Conservation (phyloP, 2,329 filamentous ascomycete genomes). For the Botrytis paeoniae region DNA sequence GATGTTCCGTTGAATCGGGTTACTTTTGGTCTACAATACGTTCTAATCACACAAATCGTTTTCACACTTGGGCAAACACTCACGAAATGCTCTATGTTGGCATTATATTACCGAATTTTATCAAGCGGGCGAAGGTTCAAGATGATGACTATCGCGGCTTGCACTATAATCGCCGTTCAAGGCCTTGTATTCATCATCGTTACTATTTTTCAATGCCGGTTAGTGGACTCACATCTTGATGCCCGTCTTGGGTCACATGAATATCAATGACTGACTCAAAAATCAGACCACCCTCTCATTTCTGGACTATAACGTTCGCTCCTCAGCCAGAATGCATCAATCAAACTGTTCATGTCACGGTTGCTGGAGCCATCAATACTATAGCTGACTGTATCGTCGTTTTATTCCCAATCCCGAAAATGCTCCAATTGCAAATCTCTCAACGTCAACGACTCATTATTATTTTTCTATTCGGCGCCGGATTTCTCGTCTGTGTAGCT, state of each 20-base stretch:
- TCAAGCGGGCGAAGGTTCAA: slow-evolving; percentile 36
- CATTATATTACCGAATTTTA: slow-evolving; percentile 38
- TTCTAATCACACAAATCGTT: slow-evolving; percentile 40
- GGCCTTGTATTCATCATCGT: slow-evolving; percentile 37
- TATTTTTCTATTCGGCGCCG: slow-evolving; percentile 48
- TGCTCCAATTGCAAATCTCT: slow-evolving; percentile 46
- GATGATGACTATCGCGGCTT: slow-evolving; percentile 33
- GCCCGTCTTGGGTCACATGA: neutral
- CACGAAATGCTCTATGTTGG: slow-evolving; percentile 40
- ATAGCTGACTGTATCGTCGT: slow-evolving; percentile 54
- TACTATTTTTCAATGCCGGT: slow-evolving; percentile 43
- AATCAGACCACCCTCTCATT: slow-evolving; percentile 39
- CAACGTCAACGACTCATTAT: slow-evolving; percentile 47
- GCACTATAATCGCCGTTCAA: slow-evolving; percentile 37
- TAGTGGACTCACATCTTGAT: slow-evolving; percentile 25
- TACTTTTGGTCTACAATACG: slow-evolving; percentile 37
- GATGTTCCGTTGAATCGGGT: slow-evolving; percentile 39
- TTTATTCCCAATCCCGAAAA: slow-evolving; percentile 47
- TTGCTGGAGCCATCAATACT: slow-evolving; percentile 56
- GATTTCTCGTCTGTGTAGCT: slow-evolving; percentile 44
- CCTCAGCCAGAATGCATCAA: slow-evolving; percentile 44
- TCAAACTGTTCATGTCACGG: slow-evolving; percentile 49
- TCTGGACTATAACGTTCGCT: slow-evolving; percentile 38
- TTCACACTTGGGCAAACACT: slow-evolving; percentile 38
- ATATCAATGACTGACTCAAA: neutral